Percentiles rank a stretch among this genome's conserved stretches.
These are phyloP conservation scores for Fusarium dimerum DNA, from an alignment of 2,329 filamentous ascomycete genomes.

Conservation along the genomic window DNA sequence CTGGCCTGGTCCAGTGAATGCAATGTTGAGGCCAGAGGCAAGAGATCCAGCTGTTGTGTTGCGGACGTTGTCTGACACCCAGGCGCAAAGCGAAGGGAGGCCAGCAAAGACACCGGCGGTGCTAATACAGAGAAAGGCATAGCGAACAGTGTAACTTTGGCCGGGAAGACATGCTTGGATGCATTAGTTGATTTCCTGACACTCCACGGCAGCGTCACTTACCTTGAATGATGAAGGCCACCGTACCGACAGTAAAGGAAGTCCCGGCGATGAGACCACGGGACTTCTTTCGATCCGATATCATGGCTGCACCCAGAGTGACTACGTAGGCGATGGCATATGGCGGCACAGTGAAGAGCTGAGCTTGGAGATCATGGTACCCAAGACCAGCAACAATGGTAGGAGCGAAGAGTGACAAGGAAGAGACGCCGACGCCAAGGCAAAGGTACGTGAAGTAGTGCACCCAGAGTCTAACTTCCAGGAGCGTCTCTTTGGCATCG, in stretches of 20 bases:
- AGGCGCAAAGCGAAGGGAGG: conserved; percentile 61
- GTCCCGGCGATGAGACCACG: neutral
- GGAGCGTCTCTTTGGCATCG: conserved; percentile 67
- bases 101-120: neutral
- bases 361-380: conserved; percentile 46
- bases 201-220: neutral
- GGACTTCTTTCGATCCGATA: conserved; percentile 59
- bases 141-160: neutral
- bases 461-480: conserved; percentile 66
- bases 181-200: neutral
- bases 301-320: conserved; percentile 48
- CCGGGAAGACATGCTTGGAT: neutral
- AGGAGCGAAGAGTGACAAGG: conserved; percentile 58
- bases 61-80: conserved; percentile 66
- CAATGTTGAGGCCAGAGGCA: conserved; percentile 68
- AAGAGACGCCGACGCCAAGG: neutral
- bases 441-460: conserved; percentile 48
- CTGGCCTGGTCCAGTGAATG: conserved; percentile 64
- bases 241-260: rapidly evolving
- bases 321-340: conserved; percentile 56
- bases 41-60: conserved; percentile 63
- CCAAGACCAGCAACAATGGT: conserved; percentile 54
- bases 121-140: neutral
- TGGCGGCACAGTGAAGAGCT: conserved; percentile 64
- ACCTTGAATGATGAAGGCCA: neutral